Percentiles rank a stretch among this genome's conserved stretches.
These are phyloP conservation scores for Cenchrus fungigraminus DNA, from an alignment of 176 grass and related monocot species.

Conservation along the genomic window DNA sequence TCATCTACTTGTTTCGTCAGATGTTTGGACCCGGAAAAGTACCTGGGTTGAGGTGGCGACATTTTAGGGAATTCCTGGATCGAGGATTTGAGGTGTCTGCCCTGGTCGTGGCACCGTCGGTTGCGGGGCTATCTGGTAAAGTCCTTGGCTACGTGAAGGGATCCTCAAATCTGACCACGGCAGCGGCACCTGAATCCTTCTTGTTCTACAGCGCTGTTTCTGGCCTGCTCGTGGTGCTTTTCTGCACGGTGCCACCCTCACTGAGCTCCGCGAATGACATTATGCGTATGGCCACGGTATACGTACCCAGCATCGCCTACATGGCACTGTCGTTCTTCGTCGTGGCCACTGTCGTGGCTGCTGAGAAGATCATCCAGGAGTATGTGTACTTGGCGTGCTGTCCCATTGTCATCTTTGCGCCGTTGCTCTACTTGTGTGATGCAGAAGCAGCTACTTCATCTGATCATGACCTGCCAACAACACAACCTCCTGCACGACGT, in stretches of 20 bases:
- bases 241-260: background rate
- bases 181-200: background rate
- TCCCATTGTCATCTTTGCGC: background rate
- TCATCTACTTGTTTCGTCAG: background rate
- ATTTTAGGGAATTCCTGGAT: background rate
- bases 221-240: background rate
- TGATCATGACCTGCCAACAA: no score
- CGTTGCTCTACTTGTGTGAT: background rate
- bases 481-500: no score
- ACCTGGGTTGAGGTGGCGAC: background rate
- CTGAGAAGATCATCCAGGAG: background rate
- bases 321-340: background rate
- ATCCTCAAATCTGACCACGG: background rate
- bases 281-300: background rate
- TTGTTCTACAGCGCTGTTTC: background rate
- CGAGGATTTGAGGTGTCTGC: background rate
- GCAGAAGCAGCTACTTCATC: background rate
- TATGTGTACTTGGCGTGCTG: no score
- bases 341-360: background rate
- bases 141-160: conserved; percentile 6
- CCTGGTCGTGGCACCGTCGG: background rate
- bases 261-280: background rate
- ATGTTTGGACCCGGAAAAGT: background rate
- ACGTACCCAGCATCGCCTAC: background rate
- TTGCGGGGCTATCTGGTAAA: background rate